phyloP scores from a whole-genome alignment of 345 rosid species.

The Excoecaria cochinchinensis region DNA sequence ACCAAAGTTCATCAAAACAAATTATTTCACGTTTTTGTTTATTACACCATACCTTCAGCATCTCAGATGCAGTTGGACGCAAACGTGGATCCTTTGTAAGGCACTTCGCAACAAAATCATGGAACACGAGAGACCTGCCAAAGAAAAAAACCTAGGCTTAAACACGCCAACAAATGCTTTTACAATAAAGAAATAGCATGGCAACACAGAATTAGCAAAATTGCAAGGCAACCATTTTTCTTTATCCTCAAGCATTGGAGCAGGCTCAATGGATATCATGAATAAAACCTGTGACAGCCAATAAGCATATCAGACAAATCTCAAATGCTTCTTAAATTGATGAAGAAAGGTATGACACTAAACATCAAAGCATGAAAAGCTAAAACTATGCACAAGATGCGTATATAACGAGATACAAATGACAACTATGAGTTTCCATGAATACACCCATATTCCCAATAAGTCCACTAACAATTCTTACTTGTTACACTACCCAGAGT shows the following conservation, averaged over 20 bases:
- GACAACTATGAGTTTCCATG: background rate
- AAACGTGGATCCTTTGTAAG: slow-evolving; percentile 93
- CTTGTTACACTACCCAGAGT: background rate
- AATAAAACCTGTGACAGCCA: slow-evolving; percentile 70
- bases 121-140: slow-evolving; percentile 92
- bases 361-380: background rate
- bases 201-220: background rate
- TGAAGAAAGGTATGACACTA: background rate
- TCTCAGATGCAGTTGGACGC: slow-evolving; percentile 95
- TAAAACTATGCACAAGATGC: background rate
- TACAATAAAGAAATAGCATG: background rate
- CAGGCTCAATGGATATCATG: slow-evolving; percentile 97
- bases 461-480: background rate
- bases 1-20: slow-evolving; percentile 7
- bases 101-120: slow-evolving; percentile 97
- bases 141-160: slow-evolving; percentile 14
- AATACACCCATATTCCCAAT: background rate
- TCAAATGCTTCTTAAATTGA: slow-evolving; percentile 1
- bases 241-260: slow-evolving; percentile 99
- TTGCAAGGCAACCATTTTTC: slow-evolving; percentile 72
- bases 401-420: background rate
- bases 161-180: slow-evolving; percentile 12
- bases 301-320: slow-evolving; percentile 15
- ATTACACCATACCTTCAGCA: slow-evolving; percentile 72
- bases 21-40: background rate